A percentile compares a stretch with the other conserved stretches of the same genome.
phyloP scores from a whole-genome alignment of 2,329 filamentous ascomycete species.

The Nothopassalora personata region DNA sequence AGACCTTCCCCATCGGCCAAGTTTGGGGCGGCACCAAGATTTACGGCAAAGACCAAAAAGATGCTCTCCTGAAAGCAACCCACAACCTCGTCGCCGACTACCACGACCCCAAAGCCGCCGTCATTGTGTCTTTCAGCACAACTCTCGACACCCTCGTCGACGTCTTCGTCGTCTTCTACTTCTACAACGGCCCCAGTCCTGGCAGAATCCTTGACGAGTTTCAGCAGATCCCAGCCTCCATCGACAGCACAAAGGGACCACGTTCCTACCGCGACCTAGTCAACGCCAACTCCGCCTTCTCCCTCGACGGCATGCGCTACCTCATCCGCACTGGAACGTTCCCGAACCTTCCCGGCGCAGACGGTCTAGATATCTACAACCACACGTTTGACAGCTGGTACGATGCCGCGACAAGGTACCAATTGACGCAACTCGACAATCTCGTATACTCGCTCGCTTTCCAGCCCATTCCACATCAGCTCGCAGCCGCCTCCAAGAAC shows the following conservation, averaged over 20 bases:
- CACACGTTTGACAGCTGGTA: slow-evolving; percentile 17
- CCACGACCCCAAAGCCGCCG: slow-evolving; percentile 54
- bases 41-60: slow-evolving; percentile 35
- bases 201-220: slow-evolving; percentile 54
- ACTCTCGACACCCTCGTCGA: slow-evolving; percentile 43
- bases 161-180: slow-evolving; percentile 55
- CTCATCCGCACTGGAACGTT: slow-evolving; percentile 38
- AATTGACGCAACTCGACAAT: slow-evolving; percentile 12
- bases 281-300: slow-evolving; percentile 16
- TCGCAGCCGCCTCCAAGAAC: slow-evolving; percentile 13
- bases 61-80: slow-evolving; percentile 36
- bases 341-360: slow-evolving; percentile 26
- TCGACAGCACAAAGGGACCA: slow-evolving; percentile 13
- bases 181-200: slow-evolving; percentile 51
- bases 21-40: slow-evolving; percentile 48
- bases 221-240: slow-evolving; percentile 29
- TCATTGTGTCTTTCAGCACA: slow-evolving; percentile 54
- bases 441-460: slow-evolving; percentile 17
- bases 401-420: slow-evolving; percentile 5
- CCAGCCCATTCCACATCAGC: slow-evolving; percentile 19
- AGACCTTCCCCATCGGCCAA: slow-evolving; percentile 17
- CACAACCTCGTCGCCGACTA: slow-evolving; percentile 54
- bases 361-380: slow-evolving; percentile 17
- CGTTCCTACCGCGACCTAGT: slow-evolving; percentile 16
- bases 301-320: slow-evolving; percentile 32